Evolutionary conservation across 192 early-diverging fungal species (phyloP).

Genomic region (Geranomyces michiganensis): DNA sequence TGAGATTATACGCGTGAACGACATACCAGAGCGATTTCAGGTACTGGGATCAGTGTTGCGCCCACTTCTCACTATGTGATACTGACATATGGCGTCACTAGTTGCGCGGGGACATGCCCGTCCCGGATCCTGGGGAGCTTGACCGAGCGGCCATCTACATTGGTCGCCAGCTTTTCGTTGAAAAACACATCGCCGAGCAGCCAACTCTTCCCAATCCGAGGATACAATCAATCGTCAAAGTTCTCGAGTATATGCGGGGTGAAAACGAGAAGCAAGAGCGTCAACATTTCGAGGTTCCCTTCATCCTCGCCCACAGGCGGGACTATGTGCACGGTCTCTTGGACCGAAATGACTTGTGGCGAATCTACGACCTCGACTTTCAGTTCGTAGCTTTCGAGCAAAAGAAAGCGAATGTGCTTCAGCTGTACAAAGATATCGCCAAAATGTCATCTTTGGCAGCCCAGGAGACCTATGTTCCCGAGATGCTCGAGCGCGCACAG

Average conservation of each 20-base stretch:
- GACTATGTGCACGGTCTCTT: conserved; percentile 83
- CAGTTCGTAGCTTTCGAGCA: conserved; percentile 74
- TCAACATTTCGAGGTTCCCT: conserved; percentile 78
- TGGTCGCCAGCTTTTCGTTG: conserved; percentile 20
- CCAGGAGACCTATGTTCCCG: conserved; percentile 50
- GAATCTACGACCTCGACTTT: conserved; percentile 82
- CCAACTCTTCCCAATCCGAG: conserved; percentile 2
- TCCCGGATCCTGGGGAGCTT: conserved; percentile 42
- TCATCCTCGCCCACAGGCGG: conserved; percentile 80
- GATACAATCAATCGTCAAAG: conserved; percentile 45
- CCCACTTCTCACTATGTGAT: background rate
- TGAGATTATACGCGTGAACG: conserved; percentile 81
- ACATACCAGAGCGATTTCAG: conserved; percentile 87
- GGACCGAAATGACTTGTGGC: conserved; percentile 78
- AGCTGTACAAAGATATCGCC: conserved; percentile 46
- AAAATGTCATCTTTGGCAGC: conserved; percentile 52
- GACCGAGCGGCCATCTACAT: conserved; percentile 41
- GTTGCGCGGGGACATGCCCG: conserved; percentile 36
- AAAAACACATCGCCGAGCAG: conserved; percentile 15
- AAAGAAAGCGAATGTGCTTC: conserved; percentile 41
- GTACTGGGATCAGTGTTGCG: background rate
- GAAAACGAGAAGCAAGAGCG: conserved; percentile 48
- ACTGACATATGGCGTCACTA: background rate
- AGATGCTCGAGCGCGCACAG: conserved; percentile 39
- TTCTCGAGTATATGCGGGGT: conserved; percentile 71